Evolutionary conservation across 164 flowering plant genomes (phyloP).

Genomic region (Dillenia turbinata): DNA sequence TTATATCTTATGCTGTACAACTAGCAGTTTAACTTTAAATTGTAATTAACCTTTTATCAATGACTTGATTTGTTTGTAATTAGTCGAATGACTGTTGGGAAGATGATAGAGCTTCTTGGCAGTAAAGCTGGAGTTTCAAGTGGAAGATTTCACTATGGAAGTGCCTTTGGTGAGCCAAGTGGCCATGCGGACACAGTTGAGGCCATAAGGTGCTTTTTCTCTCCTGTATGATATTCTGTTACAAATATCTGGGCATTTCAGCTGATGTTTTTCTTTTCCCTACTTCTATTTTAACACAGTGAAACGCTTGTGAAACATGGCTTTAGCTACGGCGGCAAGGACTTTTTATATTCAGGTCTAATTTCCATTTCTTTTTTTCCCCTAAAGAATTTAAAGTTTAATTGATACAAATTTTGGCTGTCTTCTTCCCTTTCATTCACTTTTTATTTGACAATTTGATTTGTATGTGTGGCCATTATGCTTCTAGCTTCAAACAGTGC

Average conservation of each 20-base stretch:
- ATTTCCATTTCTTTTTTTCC: not conserved
- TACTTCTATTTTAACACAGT: conserved; percentile 35
- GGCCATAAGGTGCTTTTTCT: conserved; percentile 59
- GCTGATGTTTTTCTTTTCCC: not conserved
- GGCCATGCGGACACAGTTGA: conserved; percentile 98
- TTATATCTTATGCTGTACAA: too few species aligned
- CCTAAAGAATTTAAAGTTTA: not conserved
- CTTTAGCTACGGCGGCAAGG: conserved; percentile 92
- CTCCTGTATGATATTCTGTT: not conserved
- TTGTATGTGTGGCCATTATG: too few species aligned
- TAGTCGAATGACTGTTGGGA: conserved; percentile 99
- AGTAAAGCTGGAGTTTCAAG: conserved; percentile 95
- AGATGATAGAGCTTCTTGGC: conserved; percentile 99
- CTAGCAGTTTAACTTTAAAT: too few species aligned
- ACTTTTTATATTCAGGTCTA: conserved; percentile 85
- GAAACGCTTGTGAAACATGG: conserved; percentile 86
- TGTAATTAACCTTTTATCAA: not conserved
- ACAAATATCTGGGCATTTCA: too few species aligned
- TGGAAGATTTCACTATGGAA: conserved; percentile 94
- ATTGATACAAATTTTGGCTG: too few species aligned
- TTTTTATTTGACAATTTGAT: too few species aligned
- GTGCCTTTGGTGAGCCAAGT: conserved; percentile 99
- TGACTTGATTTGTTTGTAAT: conserved; percentile 1
- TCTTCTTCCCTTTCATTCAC: too few species aligned
- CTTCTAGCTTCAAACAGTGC: too few species aligned